These are phyloP conservation scores for Jatropha podagrica DNA, from an alignment of 441 rosid genomes.

Conservation along the genomic window DNA sequence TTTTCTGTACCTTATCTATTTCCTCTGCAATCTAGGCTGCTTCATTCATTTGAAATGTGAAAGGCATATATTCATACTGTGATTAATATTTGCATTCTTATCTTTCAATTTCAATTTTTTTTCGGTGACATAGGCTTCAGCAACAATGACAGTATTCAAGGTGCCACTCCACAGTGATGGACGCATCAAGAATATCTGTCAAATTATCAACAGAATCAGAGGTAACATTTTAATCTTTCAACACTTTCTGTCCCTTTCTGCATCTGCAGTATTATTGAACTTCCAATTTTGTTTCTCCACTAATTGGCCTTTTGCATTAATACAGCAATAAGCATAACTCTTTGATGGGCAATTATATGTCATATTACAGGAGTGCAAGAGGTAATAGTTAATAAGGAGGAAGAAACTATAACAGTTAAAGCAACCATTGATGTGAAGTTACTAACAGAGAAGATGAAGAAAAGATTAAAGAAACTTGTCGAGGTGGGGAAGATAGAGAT, in stretches of 20 bases:
- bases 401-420: slow-evolving; percentile 11
- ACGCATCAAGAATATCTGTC: not conserved
- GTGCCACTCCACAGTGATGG: slow-evolving; percentile 2
- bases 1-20: not conserved
- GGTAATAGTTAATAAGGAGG: not conserved
- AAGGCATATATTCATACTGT: not conserved
- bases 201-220: not conserved
- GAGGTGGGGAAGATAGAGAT: not conserved
- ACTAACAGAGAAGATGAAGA: not conserved
- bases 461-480: slow-evolving; percentile 3
- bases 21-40: not conserved
- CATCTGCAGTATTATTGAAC: not conserved
- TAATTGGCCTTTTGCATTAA: not conserved
- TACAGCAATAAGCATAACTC: not conserved
- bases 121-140: not conserved
- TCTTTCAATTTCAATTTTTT: not conserved
- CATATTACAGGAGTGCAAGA: not conserved
- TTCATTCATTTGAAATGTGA: not conserved
- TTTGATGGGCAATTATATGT: not conserved
- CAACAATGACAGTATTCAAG: not conserved
- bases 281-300: not conserved
- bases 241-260: not conserved
- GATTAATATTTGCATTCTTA: not conserved
- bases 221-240: not conserved
- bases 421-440: not conserved